phyloP scores from a whole-genome alignment of 306 rosid genomes.

The Begonia loranthoides region DNA sequence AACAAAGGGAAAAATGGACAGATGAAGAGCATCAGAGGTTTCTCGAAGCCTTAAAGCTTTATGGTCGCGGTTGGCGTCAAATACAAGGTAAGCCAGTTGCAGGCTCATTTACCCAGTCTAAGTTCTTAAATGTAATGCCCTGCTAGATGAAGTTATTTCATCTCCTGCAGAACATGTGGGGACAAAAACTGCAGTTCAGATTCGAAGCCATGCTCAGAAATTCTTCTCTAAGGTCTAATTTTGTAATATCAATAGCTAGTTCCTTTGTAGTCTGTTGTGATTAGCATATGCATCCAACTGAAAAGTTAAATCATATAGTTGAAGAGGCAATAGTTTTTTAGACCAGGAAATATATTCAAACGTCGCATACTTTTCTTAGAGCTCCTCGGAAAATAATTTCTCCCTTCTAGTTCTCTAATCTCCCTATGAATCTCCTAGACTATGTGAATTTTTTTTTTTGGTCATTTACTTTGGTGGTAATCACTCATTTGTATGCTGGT shows the following conservation, averaged over 20 bases:
- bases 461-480: no score
- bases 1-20: constrained; percentile 49
- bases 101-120: not conserved
- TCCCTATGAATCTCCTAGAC: constrained; percentile 5
- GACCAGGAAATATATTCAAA: no score
- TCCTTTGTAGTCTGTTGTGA: no score
- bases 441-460: constrained; percentile 1
- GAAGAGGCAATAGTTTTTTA: no score
- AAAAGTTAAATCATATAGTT: no score
- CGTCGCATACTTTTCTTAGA: no score
- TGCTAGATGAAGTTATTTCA: constrained; percentile 16
- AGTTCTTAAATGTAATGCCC: not conserved
- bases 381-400: not conserved
- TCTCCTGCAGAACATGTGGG: constrained; percentile 73
- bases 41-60: constrained; percentile 43
- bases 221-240: constrained; percentile 71
- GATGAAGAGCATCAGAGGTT: constrained; percentile 51
- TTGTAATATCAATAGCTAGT: not conserved
- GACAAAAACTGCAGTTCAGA: constrained; percentile 84
- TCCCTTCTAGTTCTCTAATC: constrained; percentile 2
- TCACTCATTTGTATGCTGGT: not conserved
- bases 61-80: constrained; percentile 43
- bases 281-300: no score
- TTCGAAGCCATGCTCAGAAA: constrained; percentile 93
- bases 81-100: constrained; percentile 33